Evolutionary conservation across 2,329 filamentous ascomycete genomes (phyloP).

Genomic region (Monilinia laxa): DNA sequence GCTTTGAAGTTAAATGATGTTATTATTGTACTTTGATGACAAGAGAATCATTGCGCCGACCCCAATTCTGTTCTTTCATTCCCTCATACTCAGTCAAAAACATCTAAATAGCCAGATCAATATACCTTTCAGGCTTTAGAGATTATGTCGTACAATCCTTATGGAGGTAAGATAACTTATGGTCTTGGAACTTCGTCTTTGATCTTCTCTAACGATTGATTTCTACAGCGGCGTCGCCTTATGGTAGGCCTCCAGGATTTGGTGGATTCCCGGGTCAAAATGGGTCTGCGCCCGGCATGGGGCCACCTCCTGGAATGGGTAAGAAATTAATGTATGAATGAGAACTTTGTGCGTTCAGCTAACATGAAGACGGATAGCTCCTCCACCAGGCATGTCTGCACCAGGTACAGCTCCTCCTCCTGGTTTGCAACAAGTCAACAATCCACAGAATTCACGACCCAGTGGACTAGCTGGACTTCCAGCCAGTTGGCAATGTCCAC

Average conservation of each 20-base stretch:
- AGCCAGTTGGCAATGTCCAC: conserved; percentile 79
- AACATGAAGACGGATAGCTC: conserved; percentile 49
- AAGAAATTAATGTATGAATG: conserved; percentile 41
- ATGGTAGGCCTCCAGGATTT: conserved; percentile 74
- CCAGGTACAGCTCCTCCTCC: conserved; percentile 79
- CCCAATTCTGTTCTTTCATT: background rate
- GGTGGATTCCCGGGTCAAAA: conserved; percentile 63
- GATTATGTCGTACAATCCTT: conserved; percentile 41
- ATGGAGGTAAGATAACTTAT: conserved; percentile 36
- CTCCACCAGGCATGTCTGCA: conserved; percentile 77
- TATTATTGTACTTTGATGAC: background rate
- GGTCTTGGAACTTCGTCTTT: conserved; percentile 3
- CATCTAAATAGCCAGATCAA: background rate
- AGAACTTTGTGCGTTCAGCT: conserved; percentile 19
- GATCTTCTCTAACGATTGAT: background rate
- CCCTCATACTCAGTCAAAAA: no score
- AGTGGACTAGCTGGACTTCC: conserved; percentile 79
- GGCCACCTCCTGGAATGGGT: conserved; percentile 81
- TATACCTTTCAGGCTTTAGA: background rate
- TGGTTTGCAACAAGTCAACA: conserved; percentile 73
- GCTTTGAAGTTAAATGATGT: background rate
- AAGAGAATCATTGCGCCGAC: conserved; percentile 12
- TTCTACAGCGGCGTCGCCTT: conserved; percentile 44
- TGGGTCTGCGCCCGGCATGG: conserved; percentile 64
- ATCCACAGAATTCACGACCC: conserved; percentile 73